Evolutionary conservation across 108 stramenopile genomes (phyloP), one percentile per base, ranked within the genome.

Genomic region (Nannochloropsis gaditana): DNA sequence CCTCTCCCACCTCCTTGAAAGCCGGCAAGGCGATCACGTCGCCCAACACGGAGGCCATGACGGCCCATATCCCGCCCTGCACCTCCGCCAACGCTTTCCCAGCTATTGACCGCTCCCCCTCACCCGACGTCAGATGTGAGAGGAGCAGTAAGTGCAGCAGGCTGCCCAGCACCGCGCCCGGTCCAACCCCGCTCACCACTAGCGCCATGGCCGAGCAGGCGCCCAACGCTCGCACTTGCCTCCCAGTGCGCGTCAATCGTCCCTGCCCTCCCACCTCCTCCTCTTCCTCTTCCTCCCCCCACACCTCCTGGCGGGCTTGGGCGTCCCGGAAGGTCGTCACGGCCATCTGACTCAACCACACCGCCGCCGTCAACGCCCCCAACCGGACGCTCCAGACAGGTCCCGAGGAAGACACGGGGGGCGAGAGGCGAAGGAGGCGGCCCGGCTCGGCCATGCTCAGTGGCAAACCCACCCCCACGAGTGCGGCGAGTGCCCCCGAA

Each of bases 21-120:
- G 59, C 59, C 59, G 59, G 59, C 59, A 73, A 73, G 59, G 19
- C n/a, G 19, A 73, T 73, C 59, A n/a, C 59, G 15, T 73, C 59
- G 19, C 59, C 59, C 59, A 73, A 15, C 59, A 73, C 15, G 15
- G 59, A 73, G n/a, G 59, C 59, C 0, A 73, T 0, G 19, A 73
- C 15, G 15, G 59, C 59, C 59, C 59, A 73, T 6, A 73, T n/a
- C 59, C 59, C 59, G 15, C 59, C 59, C 59, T 73, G 59, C 59
- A 73, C n/a, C 59, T 73, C 59, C 6, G 59, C 59, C 59, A 73
- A n/a, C 59, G 6, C n/a, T n/a, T n/a, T 73, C 59, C 59, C 59
- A 15, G n/a, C 59, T 2, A 15, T 73, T n/a, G 19, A 15, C 59
- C 59, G n/a, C 59, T 2, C 59, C 59, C 59, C n/a, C 59, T 6